phyloP scores from a whole-genome alignment of 169 alveolate genomes.

The Amoebophrya sp. region DNA sequence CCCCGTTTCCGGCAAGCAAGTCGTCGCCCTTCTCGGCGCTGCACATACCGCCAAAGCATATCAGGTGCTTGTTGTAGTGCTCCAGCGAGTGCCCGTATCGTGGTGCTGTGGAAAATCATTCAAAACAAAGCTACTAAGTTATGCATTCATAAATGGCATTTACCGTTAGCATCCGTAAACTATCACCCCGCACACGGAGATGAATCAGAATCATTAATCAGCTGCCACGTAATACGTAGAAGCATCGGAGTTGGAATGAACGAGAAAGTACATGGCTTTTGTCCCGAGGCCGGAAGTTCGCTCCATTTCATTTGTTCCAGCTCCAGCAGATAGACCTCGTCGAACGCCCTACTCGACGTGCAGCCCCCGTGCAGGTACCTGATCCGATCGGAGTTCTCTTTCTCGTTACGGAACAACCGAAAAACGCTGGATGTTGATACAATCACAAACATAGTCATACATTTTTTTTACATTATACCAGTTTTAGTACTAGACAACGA shows the following conservation, averaged over 20 bases:
- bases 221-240: not conserved
- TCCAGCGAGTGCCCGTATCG: not conserved
- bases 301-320: not conserved
- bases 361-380: not conserved
- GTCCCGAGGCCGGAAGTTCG: not conserved
- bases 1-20: not conserved
- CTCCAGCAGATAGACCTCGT: not conserved
- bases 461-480: not conserved
- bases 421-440: too few species aligned
- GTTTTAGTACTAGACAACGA: not conserved
- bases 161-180: too few species aligned
- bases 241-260: not conserved
- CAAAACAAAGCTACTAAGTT: not conserved
- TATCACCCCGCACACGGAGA: too few species aligned
- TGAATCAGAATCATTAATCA: not conserved
- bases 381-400: not conserved
- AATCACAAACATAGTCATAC: not conserved
- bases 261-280: not conserved
- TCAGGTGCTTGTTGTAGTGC: not conserved
- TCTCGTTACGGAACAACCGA: not conserved
- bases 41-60: not conserved
- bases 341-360: not conserved
- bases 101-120: not conserved
- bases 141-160: too few species aligned
- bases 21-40: not conserved